Evolutionary conservation across 345 rosid species (phyloP).

Genomic region (Pugionium dolabratum): DNA sequence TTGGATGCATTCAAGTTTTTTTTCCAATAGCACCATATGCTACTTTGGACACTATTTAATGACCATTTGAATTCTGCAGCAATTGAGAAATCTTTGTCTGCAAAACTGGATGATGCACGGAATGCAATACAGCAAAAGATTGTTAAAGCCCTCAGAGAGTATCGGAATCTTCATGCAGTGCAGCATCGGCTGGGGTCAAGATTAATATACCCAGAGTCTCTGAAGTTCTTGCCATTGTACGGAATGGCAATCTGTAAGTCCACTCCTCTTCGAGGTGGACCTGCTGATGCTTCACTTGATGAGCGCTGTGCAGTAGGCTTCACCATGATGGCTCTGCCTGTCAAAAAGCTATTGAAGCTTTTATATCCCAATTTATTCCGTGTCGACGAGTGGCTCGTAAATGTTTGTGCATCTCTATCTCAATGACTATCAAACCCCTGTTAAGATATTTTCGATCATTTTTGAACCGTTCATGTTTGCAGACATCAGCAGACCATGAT

Average conservation of each 20-base stretch:
- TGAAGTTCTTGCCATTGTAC: constrained; percentile 78
- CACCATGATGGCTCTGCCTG: constrained; percentile 97
- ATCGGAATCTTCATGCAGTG: constrained; percentile 82
- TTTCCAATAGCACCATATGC: constrained; percentile 20
- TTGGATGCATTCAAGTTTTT: constrained; percentile 37
- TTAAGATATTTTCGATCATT: not conserved
- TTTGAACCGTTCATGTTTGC: constrained; percentile 41
- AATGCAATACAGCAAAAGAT: constrained; percentile 71
- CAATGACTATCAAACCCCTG: not conserved
- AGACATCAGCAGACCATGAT: constrained; percentile 55
- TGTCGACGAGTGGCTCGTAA: constrained; percentile 74
- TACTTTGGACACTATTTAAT: constrained; percentile 31
- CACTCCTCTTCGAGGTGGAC: constrained; percentile 78
- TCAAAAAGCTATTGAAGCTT: constrained; percentile 77
- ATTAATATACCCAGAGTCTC: constrained; percentile 91
- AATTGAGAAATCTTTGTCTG: constrained; percentile 81
- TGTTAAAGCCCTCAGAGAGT: constrained; percentile 87
- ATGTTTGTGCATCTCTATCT: constrained; percentile 47
- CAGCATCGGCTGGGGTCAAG: constrained; percentile 62
- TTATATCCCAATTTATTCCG: constrained; percentile 86
- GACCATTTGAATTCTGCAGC: constrained; percentile 54
- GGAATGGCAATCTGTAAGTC: constrained; percentile 89
- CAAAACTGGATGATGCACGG: constrained; percentile 93
- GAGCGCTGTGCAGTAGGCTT: constrained; percentile 93
- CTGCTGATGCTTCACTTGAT: constrained; percentile 82